Percentiles rank a stretch among this genome's conserved stretches.
Evolutionary conservation across 23 red algal genomes (phyloP).

Genomic region (Gracilaria domingensis): DNA sequence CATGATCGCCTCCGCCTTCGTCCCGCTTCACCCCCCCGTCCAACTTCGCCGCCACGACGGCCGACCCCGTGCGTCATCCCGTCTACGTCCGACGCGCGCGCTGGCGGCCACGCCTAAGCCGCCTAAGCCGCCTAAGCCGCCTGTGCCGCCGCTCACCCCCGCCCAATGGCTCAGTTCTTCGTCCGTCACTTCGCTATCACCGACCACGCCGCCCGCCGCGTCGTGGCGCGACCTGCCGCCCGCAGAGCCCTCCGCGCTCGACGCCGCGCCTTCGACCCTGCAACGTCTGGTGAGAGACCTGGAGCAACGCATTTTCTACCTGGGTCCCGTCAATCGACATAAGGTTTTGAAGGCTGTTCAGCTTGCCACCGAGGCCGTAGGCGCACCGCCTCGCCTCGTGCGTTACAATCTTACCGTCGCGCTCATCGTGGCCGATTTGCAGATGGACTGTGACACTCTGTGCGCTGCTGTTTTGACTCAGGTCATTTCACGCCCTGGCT

Average conservation of each 20-base stretch:
- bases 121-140: neutral
- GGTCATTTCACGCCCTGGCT: slow-evolving; percentile 22
- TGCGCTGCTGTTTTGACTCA: slow-evolving; percentile 76
- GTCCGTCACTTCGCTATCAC: neutral
- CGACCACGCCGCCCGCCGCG: neutral
- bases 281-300: slow-evolving; percentile 9
- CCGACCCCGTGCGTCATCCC: neutral
- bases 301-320: slow-evolving; percentile 46
- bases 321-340: slow-evolving; percentile 69
- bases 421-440: slow-evolving; percentile 86
- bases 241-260: neutral
- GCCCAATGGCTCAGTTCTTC: neutral
- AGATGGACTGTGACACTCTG: slow-evolving; percentile 92
- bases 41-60: neutral
- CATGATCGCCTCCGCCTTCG: slow-evolving; percentile 6
- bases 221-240: neutral
- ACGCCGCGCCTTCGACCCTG: neutral
- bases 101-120: neutral
- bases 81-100: neutral
- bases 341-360: slow-evolving; percentile 72
- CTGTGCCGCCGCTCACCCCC: neutral
- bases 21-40: slow-evolving; percentile 15
- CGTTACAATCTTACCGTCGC: slow-evolving; percentile 73
- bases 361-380: slow-evolving; percentile 45
- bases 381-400: slow-evolving; percentile 20